A percentile compares a stretch with the other conserved stretches of the same genome.
phyloP scores from a whole-genome alignment of 176 grass and related monocot genomes.

The Raddia distichophylla region DNA sequence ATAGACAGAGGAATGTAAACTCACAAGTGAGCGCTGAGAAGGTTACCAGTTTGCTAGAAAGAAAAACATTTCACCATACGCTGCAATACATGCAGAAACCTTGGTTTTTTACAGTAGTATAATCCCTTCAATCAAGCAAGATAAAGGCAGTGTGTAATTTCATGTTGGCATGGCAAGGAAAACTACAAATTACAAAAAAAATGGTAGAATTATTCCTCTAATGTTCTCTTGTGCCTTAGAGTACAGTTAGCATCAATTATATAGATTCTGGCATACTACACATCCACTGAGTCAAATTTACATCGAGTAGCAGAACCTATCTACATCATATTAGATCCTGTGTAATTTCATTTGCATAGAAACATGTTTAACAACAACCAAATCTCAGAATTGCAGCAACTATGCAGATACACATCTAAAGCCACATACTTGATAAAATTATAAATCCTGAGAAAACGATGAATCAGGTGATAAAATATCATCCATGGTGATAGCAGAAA shows the following conservation, averaged over 20 bases:
- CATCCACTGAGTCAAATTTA: not conserved
- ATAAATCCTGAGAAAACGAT: not conserved
- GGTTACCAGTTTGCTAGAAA: not conserved
- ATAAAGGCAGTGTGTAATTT: not conserved
- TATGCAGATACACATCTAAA: not conserved
- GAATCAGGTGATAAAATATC: not conserved
- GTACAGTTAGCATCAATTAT: not conserved
- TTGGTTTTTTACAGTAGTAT: conserved; percentile 4
- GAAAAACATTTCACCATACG: conserved; percentile 9
- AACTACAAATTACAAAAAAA: not conserved
- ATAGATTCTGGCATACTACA: not conserved
- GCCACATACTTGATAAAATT: not conserved
- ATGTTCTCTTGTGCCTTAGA: not conserved
- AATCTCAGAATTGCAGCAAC: not conserved
- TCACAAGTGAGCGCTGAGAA: not conserved
- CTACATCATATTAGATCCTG: not conserved
- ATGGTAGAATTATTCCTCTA: not conserved
- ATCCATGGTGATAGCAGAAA: conserved; percentile 5
- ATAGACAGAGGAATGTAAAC: not conserved
- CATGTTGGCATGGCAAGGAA: not conserved
- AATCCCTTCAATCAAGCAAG: not conserved
- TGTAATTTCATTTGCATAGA: not conserved
- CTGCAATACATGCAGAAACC: conserved; percentile 19
- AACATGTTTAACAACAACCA: not conserved
- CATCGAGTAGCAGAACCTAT: not conserved